Percentiles rank a stretch among this genome's conserved stretches.
Evolutionary conservation across 495 filamentous ascomycete species (phyloP).

Genomic region (Hypomontagnella monticulosa): DNA sequence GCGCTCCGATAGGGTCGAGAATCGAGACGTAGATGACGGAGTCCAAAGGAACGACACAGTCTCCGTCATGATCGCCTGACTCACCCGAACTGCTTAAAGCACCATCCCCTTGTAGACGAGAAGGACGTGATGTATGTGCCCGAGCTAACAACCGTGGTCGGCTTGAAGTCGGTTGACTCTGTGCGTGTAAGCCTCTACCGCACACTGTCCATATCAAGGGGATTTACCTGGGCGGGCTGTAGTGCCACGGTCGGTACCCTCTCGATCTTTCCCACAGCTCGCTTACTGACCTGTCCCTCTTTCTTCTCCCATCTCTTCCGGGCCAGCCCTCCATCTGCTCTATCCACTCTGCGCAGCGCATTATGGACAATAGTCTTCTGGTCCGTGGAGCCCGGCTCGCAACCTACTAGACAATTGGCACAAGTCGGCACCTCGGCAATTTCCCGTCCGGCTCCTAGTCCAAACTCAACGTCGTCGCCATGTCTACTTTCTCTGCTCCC

Average conservation of each 20-base stretch:
- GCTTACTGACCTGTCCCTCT: conserved; percentile 22
- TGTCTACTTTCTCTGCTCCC: not conserved
- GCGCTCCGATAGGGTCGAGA: conserved; percentile 50
- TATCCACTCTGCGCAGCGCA: conserved; percentile 43
- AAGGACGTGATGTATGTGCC: conserved; percentile 12
- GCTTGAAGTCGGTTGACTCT: conserved; percentile 10
- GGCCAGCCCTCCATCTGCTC: conserved; percentile 41
- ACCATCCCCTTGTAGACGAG: conserved; percentile 20
- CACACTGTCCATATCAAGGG: not conserved
- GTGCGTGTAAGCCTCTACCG: not conserved
- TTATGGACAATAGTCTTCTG: conserved; percentile 27
- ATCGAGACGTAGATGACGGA: conserved; percentile 53
- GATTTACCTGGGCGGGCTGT: conserved; percentile 12
- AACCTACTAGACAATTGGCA: conserved; percentile 43
- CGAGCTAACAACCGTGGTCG: not conserved
- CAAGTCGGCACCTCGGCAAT: conserved; percentile 50
- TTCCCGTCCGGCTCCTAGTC: conserved; percentile 37
- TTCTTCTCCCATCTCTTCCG: conserved; percentile 41
- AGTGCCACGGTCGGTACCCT: not conserved
- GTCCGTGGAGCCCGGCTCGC: conserved; percentile 34
- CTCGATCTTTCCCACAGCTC: conserved; percentile 28
- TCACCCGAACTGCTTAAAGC: conserved; percentile 22
- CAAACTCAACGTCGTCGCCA: not conserved
- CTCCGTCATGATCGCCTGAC: conserved; percentile 7
- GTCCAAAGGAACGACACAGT: conserved; percentile 32